These are phyloP conservation scores for Cucumis hystrix DNA, from an alignment of 306 rosid species.

Conservation along the genomic window DNA sequence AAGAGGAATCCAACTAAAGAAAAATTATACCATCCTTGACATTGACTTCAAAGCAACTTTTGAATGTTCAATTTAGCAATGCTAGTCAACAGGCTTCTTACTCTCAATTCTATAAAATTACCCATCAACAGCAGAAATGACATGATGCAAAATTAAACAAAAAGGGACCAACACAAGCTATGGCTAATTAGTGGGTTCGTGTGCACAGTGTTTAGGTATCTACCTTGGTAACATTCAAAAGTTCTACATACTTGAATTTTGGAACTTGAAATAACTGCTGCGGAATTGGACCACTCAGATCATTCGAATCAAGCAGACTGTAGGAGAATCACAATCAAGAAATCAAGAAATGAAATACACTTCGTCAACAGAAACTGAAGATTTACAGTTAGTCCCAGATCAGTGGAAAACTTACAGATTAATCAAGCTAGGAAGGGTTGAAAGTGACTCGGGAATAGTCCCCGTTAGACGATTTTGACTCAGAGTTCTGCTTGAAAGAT, in stretches of 20 bases:
- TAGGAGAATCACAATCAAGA: slow-evolving; percentile 24
- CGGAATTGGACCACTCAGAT: slow-evolving; percentile 71
- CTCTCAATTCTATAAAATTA: neutral
- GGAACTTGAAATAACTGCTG: slow-evolving; percentile 32
- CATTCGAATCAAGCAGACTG: slow-evolving; percentile 71
- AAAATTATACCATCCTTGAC: neutral
- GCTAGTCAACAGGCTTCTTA: neutral
- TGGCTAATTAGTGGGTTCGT: neutral
- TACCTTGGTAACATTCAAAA: neutral
- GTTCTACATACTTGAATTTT: slow-evolving; percentile 67
- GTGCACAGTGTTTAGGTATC: neutral
- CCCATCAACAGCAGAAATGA: neutral
- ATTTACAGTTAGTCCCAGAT: neutral
- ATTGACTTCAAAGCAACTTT: neutral
- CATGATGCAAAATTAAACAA: neutral
- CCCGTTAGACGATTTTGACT: slow-evolving; percentile 70
- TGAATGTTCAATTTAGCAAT: neutral
- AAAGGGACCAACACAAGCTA: neutral
- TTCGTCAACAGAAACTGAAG: neutral
- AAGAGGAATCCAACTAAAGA: neutral
- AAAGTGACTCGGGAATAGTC: slow-evolving; percentile 68
- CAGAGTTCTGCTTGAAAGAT: slow-evolving; percentile 52
- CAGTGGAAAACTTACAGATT: slow-evolving; percentile 48
- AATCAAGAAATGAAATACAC: slow-evolving; percentile 22
- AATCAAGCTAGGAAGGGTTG: slow-evolving; percentile 41